These are phyloP conservation scores for Blastobotrys peoriensis DNA, from an alignment of 805 yeast genomes.

Conservation along the genomic window DNA sequence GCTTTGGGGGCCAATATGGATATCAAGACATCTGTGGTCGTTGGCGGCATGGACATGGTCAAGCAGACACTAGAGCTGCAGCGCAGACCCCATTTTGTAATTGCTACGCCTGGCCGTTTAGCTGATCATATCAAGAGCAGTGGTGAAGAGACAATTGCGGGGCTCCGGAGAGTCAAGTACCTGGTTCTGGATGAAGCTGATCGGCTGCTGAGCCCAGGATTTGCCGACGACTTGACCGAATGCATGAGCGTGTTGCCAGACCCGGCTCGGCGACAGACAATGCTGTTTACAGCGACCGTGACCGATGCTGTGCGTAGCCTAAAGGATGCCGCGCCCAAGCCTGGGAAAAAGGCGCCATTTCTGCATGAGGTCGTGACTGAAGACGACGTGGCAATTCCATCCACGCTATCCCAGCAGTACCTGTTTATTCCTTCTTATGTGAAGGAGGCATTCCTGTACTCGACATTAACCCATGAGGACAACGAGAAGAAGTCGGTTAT, in stretches of 20 bases:
- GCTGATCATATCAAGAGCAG: constrained; percentile 86
- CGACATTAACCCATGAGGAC: constrained; percentile 54
- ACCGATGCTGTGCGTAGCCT: constrained; percentile 85
- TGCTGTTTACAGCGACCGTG: constrained; percentile 91
- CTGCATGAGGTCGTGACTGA: constrained; percentile 69
- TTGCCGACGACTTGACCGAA: constrained; percentile 67
- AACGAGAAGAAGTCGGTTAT: constrained; percentile 66
- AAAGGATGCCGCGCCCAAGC: constrained; percentile 54
- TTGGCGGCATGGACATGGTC: constrained; percentile 95
- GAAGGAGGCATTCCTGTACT: constrained; percentile 80
- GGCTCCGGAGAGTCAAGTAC: constrained; percentile 70
- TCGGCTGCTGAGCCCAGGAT: constrained; percentile 75
- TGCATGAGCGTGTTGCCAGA: constrained; percentile 71
- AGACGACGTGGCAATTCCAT: constrained; percentile 76
- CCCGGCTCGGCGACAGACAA: constrained; percentile 71
- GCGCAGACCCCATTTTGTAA: constrained; percentile 83
- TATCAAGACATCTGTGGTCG: constrained; percentile 72
- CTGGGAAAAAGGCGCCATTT: constrained; percentile 54
- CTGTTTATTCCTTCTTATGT: constrained; percentile 80
- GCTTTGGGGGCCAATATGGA: constrained; percentile 90
- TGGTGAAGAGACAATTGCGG: constrained; percentile 81
- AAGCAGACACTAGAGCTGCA: constrained; percentile 78
- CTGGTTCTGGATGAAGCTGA: constrained; percentile 96
- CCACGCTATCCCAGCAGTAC: constrained; percentile 58
- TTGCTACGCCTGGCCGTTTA: constrained; percentile 95